phyloP scores from a whole-genome alignment of 202 grass and related monocot genomes.

The Carex sylvatica region DNA sequence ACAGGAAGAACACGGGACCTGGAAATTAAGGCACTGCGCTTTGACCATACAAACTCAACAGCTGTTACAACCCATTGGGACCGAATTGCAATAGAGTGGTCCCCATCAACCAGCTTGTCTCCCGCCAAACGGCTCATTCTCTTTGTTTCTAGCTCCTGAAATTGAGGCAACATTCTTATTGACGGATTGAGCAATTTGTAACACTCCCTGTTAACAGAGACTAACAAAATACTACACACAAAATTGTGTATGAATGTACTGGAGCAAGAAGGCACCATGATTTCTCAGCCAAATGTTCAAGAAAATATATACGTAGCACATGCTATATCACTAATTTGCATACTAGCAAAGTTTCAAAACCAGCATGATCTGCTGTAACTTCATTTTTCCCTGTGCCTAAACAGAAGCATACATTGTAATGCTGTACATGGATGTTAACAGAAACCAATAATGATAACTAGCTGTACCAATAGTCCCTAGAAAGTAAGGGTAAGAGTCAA shows the following conservation, averaged over 20 bases:
- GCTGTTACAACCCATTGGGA: conserved; percentile 79
- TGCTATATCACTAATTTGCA: background rate
- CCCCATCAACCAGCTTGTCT: conserved; percentile 92
- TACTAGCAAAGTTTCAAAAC: background rate
- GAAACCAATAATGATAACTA: background rate
- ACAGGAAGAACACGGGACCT: conserved; percentile 86
- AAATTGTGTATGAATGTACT: background rate
- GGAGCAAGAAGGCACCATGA: background rate
- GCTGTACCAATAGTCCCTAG: background rate
- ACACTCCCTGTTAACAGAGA: background rate
- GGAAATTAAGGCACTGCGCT: conserved; percentile 78
- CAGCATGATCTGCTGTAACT: background rate
- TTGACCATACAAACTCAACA: conserved; percentile 74
- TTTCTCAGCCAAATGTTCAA: background rate
- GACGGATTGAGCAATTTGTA: background rate
- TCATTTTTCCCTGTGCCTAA: background rate
- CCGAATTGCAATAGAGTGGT: conserved; percentile 70
- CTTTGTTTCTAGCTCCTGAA: conserved; percentile 82
- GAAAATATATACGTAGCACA: background rate
- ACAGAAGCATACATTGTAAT: background rate
- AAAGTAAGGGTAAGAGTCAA: background rate
- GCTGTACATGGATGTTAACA: background rate
- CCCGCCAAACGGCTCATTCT: conserved; percentile 90
- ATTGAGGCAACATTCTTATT: background rate
- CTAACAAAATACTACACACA: background rate